Evolutionary conservation across 805 yeast species (phyloP).

Genomic region (Kodamaea neixiangensis): DNA sequence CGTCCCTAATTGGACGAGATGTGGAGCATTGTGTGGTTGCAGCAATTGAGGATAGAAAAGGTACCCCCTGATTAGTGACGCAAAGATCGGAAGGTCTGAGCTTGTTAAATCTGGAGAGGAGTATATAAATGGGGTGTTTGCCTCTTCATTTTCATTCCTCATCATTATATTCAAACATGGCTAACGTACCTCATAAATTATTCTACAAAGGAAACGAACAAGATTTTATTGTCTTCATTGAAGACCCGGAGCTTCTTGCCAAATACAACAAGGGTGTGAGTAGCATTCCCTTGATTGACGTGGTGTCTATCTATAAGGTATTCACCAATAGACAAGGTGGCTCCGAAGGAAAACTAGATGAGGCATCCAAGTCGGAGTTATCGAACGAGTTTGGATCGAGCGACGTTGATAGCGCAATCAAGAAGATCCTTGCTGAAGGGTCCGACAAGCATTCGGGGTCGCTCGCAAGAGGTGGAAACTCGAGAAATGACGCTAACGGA

Average conservation of each 20-base stretch:
- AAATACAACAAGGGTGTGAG: conserved; percentile 53
- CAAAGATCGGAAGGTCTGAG: background rate
- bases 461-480: conserved; percentile 23
- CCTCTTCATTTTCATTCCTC: background rate
- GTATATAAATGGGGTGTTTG: background rate
- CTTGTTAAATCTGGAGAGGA: background rate
- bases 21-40: background rate
- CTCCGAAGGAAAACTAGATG: conserved; percentile 67
- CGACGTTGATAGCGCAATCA: conserved; percentile 57
- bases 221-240: conserved; percentile 69
- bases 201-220: conserved; percentile 64
- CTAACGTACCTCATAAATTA: conserved; percentile 41
- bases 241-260: conserved; percentile 49
- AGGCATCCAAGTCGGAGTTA: conserved; percentile 67
- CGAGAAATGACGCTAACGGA: conserved; percentile 49
- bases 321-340: conserved; percentile 67
- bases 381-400: conserved; percentile 68
- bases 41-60: background rate
- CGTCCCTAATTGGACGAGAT: background rate
- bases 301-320: conserved; percentile 66
- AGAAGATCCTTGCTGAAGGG: conserved; percentile 62
- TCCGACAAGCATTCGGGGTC: conserved; percentile 41
- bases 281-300: conserved; percentile 58
- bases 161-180: conserved; percentile 3
- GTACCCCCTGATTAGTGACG: background rate